These are phyloP conservation scores for Zelopaecilomyces penicillatus DNA, from an alignment of 2,329 filamentous ascomycete species.

Conservation along the genomic window DNA sequence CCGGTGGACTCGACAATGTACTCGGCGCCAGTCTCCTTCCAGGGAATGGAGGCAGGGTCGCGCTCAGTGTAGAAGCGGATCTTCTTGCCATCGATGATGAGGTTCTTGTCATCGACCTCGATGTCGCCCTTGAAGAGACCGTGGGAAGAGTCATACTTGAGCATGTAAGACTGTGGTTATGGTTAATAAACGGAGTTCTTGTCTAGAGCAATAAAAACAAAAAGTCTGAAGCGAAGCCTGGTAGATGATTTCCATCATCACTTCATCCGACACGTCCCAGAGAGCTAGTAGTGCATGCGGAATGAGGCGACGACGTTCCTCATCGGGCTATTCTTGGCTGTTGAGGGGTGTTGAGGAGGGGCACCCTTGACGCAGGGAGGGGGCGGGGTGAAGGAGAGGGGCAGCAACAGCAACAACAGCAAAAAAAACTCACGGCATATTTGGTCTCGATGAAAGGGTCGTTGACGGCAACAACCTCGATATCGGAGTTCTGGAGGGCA, in stretches of 20 bases:
- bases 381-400: slow-evolving; percentile 3
- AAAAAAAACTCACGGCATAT: slow-evolving; percentile 73
- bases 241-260: too few relatives aligned
- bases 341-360: slow-evolving; percentile 9
- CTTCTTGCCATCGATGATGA: slow-evolving; percentile 88
- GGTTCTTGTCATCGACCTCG: slow-evolving; percentile 58
- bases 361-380: slow-evolving; percentile 3
- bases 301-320: too few relatives aligned
- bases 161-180: slow-evolving; percentile 81
- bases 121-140: slow-evolving; percentile 92
- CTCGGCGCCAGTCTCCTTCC: slow-evolving; percentile 75
- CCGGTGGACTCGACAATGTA: slow-evolving; percentile 98
- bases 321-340: not conserved
- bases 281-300: too few relatives aligned
- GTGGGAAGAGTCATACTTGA: slow-evolving; percentile 98
- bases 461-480: slow-evolving; percentile 94
- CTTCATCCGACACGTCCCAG: too few relatives aligned
- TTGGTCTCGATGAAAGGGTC: slow-evolving; percentile 98
- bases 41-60: slow-evolving; percentile 85
- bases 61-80: slow-evolving; percentile 92
- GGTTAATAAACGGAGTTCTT: too few relatives aligned
- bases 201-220: too few relatives aligned
- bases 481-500: slow-evolving; percentile 79
- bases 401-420: not conserved
- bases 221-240: too few relatives aligned